Evolutionary conservation across 2,329 filamentous ascomycete genomes (phyloP), one percentile per base, ranked within the genome.

Genomic region (Fusarium drepaniforme): DNA sequence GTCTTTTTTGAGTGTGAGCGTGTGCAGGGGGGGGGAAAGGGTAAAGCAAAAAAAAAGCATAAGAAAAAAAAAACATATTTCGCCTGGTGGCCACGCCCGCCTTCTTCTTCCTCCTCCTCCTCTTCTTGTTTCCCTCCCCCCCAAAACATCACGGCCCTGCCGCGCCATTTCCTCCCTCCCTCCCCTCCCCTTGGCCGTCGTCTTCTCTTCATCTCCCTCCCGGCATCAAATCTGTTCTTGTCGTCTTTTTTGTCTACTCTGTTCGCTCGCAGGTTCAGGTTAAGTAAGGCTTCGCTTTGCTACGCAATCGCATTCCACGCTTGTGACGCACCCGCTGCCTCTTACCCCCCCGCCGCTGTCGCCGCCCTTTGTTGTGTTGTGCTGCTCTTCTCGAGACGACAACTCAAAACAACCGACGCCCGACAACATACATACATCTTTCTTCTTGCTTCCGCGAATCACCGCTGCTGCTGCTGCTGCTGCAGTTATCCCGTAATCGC

Each of bases 91-190:
- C 69, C 69, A 71, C 65, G 66, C 67, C 49, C 64, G 70, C 68
- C 74, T 59, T 71, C 70, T 73, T 68, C 64, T 63, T 74, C 65
- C 68, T 69, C 67, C 30, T 35, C 33, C 33, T 35, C 33, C 12
- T 75, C 70, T 64, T 77, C 68, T 79, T 76, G 68, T 74, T 77
- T 72, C 72, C 64, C 73, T 77, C 70, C 77, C 79, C 76, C 79
- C 77, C 77, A 80, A 78, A 80, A 80, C 78, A 80, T 79, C 75
- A 81, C 80, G 85, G 84, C 85, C 82, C 84, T 84, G 84, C 84
- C 84, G 84, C 82, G 85, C 82, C 85, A 86, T 86, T 84, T 78
- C 78, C 75, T 79, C 70, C 64, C 75, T 79, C 70, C 64, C 67
- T 70, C 71, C 74, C 78, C 80, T 75, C 76, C 75, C 75, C 49